Conservation (phyloP, 2,329 filamentous ascomycete genomes). For the Sporothrix brasiliensis region DNA sequence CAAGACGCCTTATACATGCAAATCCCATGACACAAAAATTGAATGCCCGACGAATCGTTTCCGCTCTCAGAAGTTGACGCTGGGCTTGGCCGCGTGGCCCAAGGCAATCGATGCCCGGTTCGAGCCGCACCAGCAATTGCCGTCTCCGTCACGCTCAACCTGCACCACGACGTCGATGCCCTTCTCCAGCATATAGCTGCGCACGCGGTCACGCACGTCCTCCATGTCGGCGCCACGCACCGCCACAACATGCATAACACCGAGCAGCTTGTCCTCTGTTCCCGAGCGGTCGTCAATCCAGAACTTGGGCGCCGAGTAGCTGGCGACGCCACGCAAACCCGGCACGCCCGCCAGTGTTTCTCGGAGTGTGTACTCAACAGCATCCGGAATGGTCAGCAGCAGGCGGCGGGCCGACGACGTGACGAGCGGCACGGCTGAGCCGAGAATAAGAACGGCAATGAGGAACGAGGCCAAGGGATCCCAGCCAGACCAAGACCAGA, state of each 20-base stretch:
- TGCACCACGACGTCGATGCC: conserved; percentile 84
- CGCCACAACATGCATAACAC: conserved; percentile 84
- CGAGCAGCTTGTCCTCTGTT: conserved; percentile 63
- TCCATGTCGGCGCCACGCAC: conserved; percentile 72
- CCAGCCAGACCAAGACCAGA: conserved; percentile 89
- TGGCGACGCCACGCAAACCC: conserved; percentile 78
- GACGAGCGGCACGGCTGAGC: conserved; percentile 87
- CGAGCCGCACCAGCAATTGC: conserved; percentile 62
- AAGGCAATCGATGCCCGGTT: conserved; percentile 43
- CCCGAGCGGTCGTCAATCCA: conserved; percentile 81
- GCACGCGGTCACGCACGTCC: conserved; percentile 79
- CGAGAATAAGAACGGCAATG: conserved; percentile 89
- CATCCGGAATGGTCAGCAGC: conserved; percentile 80
- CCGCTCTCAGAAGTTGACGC: conserved; percentile 20
- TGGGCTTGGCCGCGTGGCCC: conserved; percentile 31
- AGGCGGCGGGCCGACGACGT: conserved; percentile 80
- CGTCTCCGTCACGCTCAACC: conserved; percentile 81
- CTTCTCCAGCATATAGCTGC: conserved; percentile 68
- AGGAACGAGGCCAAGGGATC: conserved; percentile 92
- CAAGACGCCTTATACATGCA: conserved; percentile 2
- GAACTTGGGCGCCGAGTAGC: conserved; percentile 85
- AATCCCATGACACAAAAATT: not conserved
- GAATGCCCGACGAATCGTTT: not conserved
- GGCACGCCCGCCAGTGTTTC: conserved; percentile 83
- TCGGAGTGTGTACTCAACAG: conserved; percentile 83